phyloP scores from a whole-genome alignment of 2,329 filamentous ascomycete genomes.

The Dactylonectria macrodidyma region DNA sequence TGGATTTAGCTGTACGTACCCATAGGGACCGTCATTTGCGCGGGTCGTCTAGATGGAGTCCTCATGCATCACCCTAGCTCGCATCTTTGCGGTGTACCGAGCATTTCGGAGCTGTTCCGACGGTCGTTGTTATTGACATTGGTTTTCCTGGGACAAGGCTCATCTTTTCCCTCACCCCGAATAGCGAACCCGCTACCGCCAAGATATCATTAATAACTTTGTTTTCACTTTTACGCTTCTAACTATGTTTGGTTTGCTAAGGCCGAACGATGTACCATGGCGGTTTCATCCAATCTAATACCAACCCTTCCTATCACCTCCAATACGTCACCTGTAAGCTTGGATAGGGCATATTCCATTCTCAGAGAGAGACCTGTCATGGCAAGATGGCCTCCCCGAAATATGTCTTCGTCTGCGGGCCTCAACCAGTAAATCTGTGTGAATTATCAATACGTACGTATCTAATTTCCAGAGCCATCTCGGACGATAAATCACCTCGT shows the following conservation, averaged over 20 bases:
- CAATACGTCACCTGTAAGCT: slow-evolving; percentile 2
- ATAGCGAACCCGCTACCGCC: slow-evolving; percentile 1
- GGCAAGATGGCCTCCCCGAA: slow-evolving; percentile 21
- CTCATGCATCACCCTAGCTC: neutral
- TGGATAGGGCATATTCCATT: neutral
- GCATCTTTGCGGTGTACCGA: neutral
- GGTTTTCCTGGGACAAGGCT: slow-evolving; percentile 11
- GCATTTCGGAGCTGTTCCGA: neutral
- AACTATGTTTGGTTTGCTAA: slow-evolving; percentile 15
- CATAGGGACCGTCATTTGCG: neutral
- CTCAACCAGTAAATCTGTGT: slow-evolving; percentile 6
- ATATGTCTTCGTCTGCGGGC: slow-evolving; percentile 18
- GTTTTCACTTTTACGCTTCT: slow-evolving; percentile 10
- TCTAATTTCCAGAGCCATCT: slow-evolving; percentile 34
- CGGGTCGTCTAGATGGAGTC: neutral
- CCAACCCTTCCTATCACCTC: slow-evolving; percentile 1
- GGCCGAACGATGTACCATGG: slow-evolving; percentile 4
- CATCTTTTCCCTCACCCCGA: neutral
- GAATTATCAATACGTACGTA: slow-evolving; percentile 3
- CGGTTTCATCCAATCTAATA: neutral
- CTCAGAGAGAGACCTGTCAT: slow-evolving; percentile 8
- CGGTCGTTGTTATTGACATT: slow-evolving; percentile 19
- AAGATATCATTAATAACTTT: neutral
- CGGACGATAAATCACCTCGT: slow-evolving; percentile 13
- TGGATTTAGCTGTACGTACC: neutral